Evolutionary conservation across 2,329 filamentous ascomycete genomes (phyloP), one percentile per base, ranked within the genome.

Genomic region (Paracorniculantispora psalliotae): DNA sequence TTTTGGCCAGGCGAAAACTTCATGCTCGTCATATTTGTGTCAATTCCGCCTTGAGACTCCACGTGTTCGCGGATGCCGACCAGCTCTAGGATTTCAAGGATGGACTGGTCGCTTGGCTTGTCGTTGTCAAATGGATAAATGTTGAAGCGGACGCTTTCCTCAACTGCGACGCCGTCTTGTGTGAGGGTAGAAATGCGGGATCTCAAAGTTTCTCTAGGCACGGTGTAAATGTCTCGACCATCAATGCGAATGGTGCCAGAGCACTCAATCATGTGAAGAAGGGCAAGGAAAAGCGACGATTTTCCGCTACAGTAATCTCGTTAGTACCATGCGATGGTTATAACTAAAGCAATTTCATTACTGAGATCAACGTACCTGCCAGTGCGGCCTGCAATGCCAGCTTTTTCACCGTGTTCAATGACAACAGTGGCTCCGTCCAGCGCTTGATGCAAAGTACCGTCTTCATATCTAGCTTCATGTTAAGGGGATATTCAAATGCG

Each of bases 41-140:
- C 52, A 12, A 55, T 25, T 5, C 52, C 52, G 15, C 52, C 52
- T 2, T 23, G 23, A 4, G 37, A 23, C 9, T 15, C 25, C 7
- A 55, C 75, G 13, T 60, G 21, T 4, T 48, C 28, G 7, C 43
- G 4, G 6, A 56, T 13, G 3, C 28, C 43, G n/a, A 56, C 43
- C 21, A 25, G 13, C 2, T 56, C 17, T 15, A 56, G 8, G 1
- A 19, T 30, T 2, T 19, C 30, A 15, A 48, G 43, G 15, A 56
- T 46, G 2, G 13, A n/a, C 5, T 56, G 15, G 43, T 56, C 43
- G 3, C 4, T 26, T 7, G 53, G 41, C 21, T 25, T 9, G 28
- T 37, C 4, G 1, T 28, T 30, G 6, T 35, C 26, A 13, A 56
- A 56, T 12, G 53, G 43, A 17, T 35, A 47, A 12, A 56, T 21